A percentile compares a stretch with the other conserved stretches of the same genome.
These are phyloP conservation scores for Echites panduratus DNA, from an alignment of 257 asterid genomes.

Conservation along the genomic window DNA sequence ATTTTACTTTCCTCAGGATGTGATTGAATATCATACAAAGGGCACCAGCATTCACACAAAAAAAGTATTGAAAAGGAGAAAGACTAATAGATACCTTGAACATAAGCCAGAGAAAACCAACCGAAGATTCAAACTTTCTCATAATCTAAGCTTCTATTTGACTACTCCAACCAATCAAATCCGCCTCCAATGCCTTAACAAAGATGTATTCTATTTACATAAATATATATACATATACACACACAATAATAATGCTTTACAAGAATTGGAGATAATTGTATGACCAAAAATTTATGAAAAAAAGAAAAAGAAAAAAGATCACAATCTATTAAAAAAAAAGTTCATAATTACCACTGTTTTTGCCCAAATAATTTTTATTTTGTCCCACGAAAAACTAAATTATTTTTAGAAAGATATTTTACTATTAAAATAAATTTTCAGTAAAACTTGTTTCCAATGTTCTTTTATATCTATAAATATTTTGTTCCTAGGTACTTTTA, in stretches of 20 bases:
- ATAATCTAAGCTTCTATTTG: conserved; percentile 9
- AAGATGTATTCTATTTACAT: background rate
- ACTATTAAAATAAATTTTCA: no score
- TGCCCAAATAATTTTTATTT: background rate
- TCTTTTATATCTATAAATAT: no score
- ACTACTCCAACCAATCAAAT: conserved; percentile 13
- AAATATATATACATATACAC: conserved; percentile 11
- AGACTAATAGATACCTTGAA: conserved; percentile 23
- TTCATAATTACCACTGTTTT: background rate
- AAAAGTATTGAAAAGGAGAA: background rate
- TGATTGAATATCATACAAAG: background rate
- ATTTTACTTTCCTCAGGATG: background rate
- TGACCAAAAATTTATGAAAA: conserved; percentile 21
- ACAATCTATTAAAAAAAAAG: conserved; percentile 5
- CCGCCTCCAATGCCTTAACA: conserved; percentile 7
- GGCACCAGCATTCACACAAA: background rate
- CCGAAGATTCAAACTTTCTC: conserved; percentile 20
- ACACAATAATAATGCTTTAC: conserved; percentile 16
- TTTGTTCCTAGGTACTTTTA: background rate
- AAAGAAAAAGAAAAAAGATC: conserved; percentile 9
- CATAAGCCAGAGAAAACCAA: conserved; percentile 16
- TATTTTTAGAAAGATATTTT: no score
- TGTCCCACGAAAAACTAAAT: background rate
- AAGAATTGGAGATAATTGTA: conserved; percentile 16
- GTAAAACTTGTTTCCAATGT: no score